A percentile compares a stretch with the other conserved stretches of the same genome.
These are phyloP conservation scores for Pistacia vera DNA, from an alignment of 345 rosid species.

Conservation along the genomic window DNA sequence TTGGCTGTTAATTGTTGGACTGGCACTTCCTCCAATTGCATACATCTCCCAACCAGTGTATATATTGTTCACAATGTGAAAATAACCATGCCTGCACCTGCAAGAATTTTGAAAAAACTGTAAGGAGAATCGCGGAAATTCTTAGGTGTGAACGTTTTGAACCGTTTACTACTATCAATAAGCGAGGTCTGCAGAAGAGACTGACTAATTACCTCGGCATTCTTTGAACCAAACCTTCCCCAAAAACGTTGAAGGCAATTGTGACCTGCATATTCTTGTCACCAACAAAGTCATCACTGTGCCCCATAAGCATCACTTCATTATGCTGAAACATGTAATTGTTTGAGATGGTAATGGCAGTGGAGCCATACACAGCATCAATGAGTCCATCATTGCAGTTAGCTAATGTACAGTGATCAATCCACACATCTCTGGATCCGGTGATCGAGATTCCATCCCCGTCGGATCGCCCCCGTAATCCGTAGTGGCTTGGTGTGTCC, in stretches of 20 bases:
- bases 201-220: conserved; percentile 54
- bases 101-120: background rate
- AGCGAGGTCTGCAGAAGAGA: too few relatives aligned
- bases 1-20: conserved; percentile 74
- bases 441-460: conserved; percentile 73
- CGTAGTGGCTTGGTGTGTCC: conserved; percentile 29
- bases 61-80: conserved; percentile 67
- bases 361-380: conserved; percentile 59
- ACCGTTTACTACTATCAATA: too few relatives aligned
- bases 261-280: conserved; percentile 71
- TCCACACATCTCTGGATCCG: conserved; percentile 55
- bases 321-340: conserved; percentile 65
- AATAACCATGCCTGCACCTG: conserved; percentile 76
- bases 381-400: conserved; percentile 66
- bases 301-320: conserved; percentile 77
- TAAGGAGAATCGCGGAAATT: too few relatives aligned
- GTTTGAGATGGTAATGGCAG: conserved; percentile 68
- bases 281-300: conserved; percentile 53
- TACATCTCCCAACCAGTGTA: conserved; percentile 66
- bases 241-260: conserved; percentile 69
- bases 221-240: conserved; percentile 67
- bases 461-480: conserved; percentile 46
- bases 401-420: conserved; percentile 68
- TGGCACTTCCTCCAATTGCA: conserved; percentile 76
- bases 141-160: too few relatives aligned